These are phyloP conservation scores for Haberlea rhodopensis DNA, from an alignment of 257 asterid species.

Conservation along the genomic window DNA sequence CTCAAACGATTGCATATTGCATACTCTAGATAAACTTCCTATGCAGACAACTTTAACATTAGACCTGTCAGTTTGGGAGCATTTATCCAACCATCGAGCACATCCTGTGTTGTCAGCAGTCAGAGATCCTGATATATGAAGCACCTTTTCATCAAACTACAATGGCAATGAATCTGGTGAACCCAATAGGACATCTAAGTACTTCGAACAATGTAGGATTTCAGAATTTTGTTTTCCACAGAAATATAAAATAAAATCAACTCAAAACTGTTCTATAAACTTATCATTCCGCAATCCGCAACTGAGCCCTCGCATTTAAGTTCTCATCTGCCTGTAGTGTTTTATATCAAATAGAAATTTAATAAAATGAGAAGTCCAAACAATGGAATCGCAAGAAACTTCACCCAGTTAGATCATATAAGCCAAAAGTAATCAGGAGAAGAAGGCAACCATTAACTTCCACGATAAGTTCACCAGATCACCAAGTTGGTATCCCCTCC, in stretches of 20 bases:
- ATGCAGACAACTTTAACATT: conserved; percentile 2
- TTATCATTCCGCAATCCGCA: background rate
- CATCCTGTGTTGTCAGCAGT: conserved; percentile 56
- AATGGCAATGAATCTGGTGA: conserved; percentile 13
- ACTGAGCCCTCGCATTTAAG: too few relatives aligned
- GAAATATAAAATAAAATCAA: background rate
- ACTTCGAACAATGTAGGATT: background rate
- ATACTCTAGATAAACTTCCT: conserved; percentile 1
- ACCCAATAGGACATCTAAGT: background rate
- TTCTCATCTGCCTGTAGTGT: background rate
- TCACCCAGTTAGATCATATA: background rate
- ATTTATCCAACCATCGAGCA: conserved; percentile 62
- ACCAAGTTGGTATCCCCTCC: background rate
- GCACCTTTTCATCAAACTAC: conserved; percentile 72
- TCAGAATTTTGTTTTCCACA: conserved; percentile 6
- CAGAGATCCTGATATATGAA: conserved; percentile 72
- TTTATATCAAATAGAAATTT: too few relatives aligned
- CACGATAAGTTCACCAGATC: background rate
- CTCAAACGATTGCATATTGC: background rate
- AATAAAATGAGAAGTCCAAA: background rate
- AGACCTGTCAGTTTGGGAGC: conserved; percentile 66
- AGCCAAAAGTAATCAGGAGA: background rate
- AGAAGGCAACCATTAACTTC: background rate
- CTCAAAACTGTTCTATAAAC: too few relatives aligned
- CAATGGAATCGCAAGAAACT: background rate